Conservation (phyloP, 805 yeast species). For the Monosporozyma aerobia region DNA sequence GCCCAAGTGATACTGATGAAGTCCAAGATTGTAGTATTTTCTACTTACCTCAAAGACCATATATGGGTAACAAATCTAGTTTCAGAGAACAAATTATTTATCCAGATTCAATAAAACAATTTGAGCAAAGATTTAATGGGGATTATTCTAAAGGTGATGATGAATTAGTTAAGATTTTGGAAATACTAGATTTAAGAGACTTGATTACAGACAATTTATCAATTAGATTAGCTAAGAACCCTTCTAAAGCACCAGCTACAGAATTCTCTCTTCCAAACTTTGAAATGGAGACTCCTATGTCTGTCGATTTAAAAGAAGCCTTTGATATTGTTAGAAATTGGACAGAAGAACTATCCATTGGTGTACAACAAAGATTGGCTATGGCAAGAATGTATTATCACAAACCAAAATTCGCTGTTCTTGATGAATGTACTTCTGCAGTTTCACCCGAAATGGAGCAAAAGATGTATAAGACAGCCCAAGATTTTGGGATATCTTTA, state of each 20-base stretch:
- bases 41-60: slow-evolving; percentile 89
- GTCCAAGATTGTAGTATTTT: slow-evolving; percentile 44
- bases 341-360: slow-evolving; percentile 81
- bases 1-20: slow-evolving; percentile 3
- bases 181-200: slow-evolving; percentile 50
- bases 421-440: slow-evolving; percentile 94
- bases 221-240: slow-evolving; percentile 24
- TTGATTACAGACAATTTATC: slow-evolving; percentile 39
- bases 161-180: slow-evolving; percentile 45
- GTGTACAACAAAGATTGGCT: slow-evolving; percentile 89
- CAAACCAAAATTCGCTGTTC: slow-evolving; percentile 83
- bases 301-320: slow-evolving; percentile 35
- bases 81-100: slow-evolving; percentile 83
- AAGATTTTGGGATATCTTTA: slow-evolving; percentile 66
- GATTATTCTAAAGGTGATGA: slow-evolving; percentile 32
- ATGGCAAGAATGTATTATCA: slow-evolving; percentile 90
- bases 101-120: slow-evolving; percentile 64
- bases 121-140: slow-evolving; percentile 29
- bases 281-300: neutral
- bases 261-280: neutral
- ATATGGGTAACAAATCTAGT: slow-evolving; percentile 55
- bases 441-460: slow-evolving; percentile 87
- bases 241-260: neutral
- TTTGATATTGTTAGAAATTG: slow-evolving; percentile 68
- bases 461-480: slow-evolving; percentile 78